These are phyloP conservation scores for Phialophora expanda DNA, from an alignment of 2,329 filamentous ascomycete genomes.

Conservation along the genomic window DNA sequence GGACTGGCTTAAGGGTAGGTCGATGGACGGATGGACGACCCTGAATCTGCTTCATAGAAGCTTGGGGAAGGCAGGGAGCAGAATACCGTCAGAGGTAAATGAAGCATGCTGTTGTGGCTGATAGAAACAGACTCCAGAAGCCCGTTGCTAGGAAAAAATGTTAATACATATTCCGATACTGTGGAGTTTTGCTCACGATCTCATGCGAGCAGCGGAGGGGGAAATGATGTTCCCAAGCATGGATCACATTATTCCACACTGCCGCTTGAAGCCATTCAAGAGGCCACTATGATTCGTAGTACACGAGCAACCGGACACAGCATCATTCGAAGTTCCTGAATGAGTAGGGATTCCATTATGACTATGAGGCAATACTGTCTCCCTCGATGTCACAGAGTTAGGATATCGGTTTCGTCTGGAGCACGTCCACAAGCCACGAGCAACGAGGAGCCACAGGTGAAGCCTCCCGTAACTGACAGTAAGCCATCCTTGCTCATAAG, in stretches of 20 bases:
- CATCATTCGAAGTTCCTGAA: background rate
- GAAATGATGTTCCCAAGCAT: background rate
- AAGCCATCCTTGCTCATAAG: background rate
- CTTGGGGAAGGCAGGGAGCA: background rate
- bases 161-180: background rate
- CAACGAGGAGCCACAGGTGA: background rate
- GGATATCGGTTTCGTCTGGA: background rate
- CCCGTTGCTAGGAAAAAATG: background rate
- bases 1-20: background rate
- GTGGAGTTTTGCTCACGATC: background rate
- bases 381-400: background rate
- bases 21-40: background rate
- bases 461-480: background rate
- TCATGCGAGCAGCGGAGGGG: background rate
- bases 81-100: background rate
- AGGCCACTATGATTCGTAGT: too few species aligned
- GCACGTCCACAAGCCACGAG: background rate
- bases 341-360: background rate
- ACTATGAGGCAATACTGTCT: background rate
- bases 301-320: background rate
- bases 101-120: background rate
- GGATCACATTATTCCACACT: background rate
- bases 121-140: background rate
- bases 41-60: background rate
- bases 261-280: background rate